Evolutionary conservation across 306 rosid genomes (phyloP), one percentile per base, ranked within the genome.

Genomic region (Begonia loranthoides): DNA sequence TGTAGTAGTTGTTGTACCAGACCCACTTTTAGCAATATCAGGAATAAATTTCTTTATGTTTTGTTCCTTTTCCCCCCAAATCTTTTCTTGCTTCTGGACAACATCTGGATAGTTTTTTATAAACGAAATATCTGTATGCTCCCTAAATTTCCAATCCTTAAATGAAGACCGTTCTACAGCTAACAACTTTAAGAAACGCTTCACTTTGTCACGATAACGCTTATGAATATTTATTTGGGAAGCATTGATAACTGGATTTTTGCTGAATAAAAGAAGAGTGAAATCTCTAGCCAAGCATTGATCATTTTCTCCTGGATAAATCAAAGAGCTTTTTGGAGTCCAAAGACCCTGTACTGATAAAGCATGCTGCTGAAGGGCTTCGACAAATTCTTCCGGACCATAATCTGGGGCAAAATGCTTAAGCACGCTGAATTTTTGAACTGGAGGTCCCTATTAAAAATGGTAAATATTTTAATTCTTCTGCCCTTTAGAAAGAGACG

Each of bases 351-450:
- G 79, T 46, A 82, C 54, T 47, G 76, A 70, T 17, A 59, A 15
- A 54, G 92, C 93, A 49, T 80, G 70, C 50, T 54, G 55, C 73
- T 76, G 86, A 68, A 90, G 86, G 56, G 67, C 75, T 63, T 50
- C 70, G 51, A 86, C 43, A 46, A 86, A 65, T 54, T 80, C 72
- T 51, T 80, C 79, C 12, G 56, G 70, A 4, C 76, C 71, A 66
- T 60, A 71, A 46, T 79, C 94, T 49, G 79, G 80, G 67, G 80
- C 95, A 70, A 63, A 74, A 76, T 90, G 87, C 78, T 76, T 80
- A 61, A 86, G 70, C 62, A 65, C 87, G 63, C 73, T 72, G 63
- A 76, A 86, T 50, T 82, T 76, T 33, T 66, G 84, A 47, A 69
- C 78, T 9, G 80, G 64, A 66, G 75, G 71, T 61, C 80, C 90